Conservation (phyloP, 768 basidiomycete species). For the Lactifluus hygrophoroides region DNA sequence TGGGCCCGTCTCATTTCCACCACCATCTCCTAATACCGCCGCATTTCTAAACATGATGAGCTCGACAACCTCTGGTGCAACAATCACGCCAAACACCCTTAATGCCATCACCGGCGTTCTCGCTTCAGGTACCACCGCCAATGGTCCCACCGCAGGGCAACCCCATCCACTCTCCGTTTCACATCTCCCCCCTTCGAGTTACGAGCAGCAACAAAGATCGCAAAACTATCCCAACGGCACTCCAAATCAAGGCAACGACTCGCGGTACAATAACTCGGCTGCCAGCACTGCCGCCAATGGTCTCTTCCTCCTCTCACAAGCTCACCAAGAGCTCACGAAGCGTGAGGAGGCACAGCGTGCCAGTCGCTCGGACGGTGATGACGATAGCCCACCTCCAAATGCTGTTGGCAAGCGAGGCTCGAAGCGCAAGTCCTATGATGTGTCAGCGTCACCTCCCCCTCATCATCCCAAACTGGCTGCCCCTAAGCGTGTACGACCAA, state of each 20-base stretch:
- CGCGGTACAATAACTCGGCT: constrained; percentile 32
- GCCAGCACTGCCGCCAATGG: constrained; percentile 79
- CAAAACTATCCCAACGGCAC: constrained; percentile 18
- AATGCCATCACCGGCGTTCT: constrained; percentile 77
- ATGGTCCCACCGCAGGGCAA: constrained; percentile 46
- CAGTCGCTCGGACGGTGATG: constrained; percentile 27
- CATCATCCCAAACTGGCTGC: constrained; percentile 11
- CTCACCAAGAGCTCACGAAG: constrained; percentile 93
- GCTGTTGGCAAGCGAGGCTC: constrained; percentile 42
- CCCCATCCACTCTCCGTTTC: constrained; percentile 32
- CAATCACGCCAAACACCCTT: constrained; percentile 61
- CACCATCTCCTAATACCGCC: constrained; percentile 80
- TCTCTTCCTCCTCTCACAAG: constrained; percentile 87
- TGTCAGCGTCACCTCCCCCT: constrained; percentile 26
- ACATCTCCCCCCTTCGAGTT: constrained; percentile 22
- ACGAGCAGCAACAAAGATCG: constrained; percentile 17
- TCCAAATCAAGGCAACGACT: constrained; percentile 8
- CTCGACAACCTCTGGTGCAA: constrained; percentile 31
- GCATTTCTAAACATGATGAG: constrained; percentile 91
- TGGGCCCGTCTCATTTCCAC: constrained; percentile 68
- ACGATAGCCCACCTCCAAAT: constrained; percentile 24
- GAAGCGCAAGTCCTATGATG: constrained; percentile 62
- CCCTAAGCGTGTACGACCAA: constrained; percentile 33
- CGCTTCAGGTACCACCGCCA: constrained; percentile 45
- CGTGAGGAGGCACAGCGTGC: constrained; percentile 80